Evolutionary conservation across 1,284 basidiomycete species (phyloP).

Genomic region (Ceratobasidium sp.): DNA sequence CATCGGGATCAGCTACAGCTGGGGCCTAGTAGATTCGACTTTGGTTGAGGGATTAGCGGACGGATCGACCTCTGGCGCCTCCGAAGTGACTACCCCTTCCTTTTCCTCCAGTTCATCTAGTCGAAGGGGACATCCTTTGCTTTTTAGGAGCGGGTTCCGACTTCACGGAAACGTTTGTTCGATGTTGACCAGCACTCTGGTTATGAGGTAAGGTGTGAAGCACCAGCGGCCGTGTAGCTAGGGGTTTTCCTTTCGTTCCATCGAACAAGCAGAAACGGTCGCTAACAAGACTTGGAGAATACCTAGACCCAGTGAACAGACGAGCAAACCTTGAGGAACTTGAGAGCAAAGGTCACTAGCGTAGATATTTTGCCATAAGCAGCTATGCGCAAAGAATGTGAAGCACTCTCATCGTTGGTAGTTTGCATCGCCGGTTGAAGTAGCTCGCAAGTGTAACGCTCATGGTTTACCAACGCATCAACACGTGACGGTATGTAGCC

Average conservation of each 20-base stretch:
- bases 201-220: constrained; percentile 75
- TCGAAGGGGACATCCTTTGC: constrained; percentile 57
- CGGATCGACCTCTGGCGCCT: too few relatives aligned
- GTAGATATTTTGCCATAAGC: constrained; percentile 72
- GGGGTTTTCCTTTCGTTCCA: constrained; percentile 66
- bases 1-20: neutral
- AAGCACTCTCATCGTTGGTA: constrained; percentile 16
- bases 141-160: constrained; percentile 39
- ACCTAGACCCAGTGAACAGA: neutral
- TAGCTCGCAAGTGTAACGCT: neutral
- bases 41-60: constrained; percentile 24
- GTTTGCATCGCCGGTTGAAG: neutral
- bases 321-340: constrained; percentile 70
- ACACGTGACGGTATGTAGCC: neutral
- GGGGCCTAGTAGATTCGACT: constrained; percentile 37
- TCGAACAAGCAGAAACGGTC: constrained; percentile 24
- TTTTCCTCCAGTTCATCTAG: too few relatives aligned
- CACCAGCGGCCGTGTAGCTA: constrained; percentile 67
- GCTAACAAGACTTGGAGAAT: constrained; percentile 1
- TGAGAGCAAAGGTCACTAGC: constrained; percentile 74
- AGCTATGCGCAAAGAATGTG: constrained; percentile 71
- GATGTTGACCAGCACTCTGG: constrained; percentile 18
- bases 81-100: too few relatives aligned
- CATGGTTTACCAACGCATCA: too few relatives aligned
- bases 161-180: constrained; percentile 47